These are phyloP conservation scores for Scleroderma bovista DNA, from an alignment of 768 basidiomycete genomes.

Conservation along the genomic window DNA sequence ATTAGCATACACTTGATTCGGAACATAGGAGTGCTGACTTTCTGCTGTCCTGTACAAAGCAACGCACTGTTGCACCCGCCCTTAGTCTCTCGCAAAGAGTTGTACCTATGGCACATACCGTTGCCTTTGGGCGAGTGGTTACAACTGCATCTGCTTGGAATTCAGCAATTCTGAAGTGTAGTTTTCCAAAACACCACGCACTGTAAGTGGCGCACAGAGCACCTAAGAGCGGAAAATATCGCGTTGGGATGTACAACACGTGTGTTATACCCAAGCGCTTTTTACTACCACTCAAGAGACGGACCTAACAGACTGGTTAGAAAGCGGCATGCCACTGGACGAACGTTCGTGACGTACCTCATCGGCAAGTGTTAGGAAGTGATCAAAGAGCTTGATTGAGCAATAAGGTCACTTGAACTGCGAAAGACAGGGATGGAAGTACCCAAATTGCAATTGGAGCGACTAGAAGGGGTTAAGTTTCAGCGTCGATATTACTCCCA, in stretches of 20 bases:
- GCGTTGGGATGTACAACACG: slow-evolving; percentile 6
- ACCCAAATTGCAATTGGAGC: slow-evolving; percentile 8
- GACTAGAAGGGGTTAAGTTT: not conserved
- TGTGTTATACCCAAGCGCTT: slow-evolving; percentile 1
- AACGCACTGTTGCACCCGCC: slow-evolving; percentile 1
- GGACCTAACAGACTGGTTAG: not conserved
- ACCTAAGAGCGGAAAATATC: slow-evolving; percentile 7
- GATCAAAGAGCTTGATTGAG: slow-evolving; percentile 3
- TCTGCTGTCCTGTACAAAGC: slow-evolving; percentile 7
- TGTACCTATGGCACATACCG: not conserved
- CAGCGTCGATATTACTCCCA: too few species aligned
- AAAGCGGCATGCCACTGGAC: too few species aligned
- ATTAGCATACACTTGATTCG: not conserved
- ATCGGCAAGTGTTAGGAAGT: slow-evolving; percentile 7
- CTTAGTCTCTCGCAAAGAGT: not conserved
- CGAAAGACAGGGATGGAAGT: not conserved
- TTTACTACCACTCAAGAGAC: slow-evolving; percentile 1
- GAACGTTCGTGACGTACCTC: not conserved
- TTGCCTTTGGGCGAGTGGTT: not conserved
- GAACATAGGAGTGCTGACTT: not conserved
- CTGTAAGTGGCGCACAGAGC: slow-evolving; percentile 4
- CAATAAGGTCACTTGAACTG: not conserved
- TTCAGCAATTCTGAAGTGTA: not conserved
- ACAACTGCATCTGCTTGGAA: not conserved
- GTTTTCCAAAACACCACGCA: not conserved